Conservation (phyloP, 129 eudicot genomes). For the Silybum marianum region DNA sequence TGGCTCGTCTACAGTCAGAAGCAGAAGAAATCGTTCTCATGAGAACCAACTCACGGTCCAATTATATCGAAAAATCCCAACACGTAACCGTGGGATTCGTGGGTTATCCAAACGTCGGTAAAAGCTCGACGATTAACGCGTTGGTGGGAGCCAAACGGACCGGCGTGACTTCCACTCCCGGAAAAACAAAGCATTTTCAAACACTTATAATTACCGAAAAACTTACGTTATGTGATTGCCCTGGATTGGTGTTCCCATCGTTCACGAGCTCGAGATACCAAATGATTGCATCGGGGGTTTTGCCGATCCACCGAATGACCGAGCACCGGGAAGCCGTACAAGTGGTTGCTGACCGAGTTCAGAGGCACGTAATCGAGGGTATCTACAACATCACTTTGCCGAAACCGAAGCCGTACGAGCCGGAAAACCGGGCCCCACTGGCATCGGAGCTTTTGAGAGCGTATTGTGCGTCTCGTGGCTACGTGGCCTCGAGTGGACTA, state of each 20-base stretch:
- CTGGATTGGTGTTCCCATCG: conserved; percentile 91
- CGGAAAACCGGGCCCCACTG: conserved; percentile 66
- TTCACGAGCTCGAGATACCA: conserved; percentile 94
- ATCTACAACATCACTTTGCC: conserved; percentile 79
- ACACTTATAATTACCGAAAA: conserved; percentile 77
- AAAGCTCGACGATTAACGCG: conserved; percentile 95
- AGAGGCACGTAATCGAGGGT: conserved; percentile 54
- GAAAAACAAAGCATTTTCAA: conserved; percentile 96
- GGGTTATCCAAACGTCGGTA: conserved; percentile 95
- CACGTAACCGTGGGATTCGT: conserved; percentile 88
- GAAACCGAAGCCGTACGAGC: conserved; percentile 84
- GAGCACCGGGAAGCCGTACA: conserved; percentile 89
- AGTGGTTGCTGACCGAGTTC: conserved; percentile 79
- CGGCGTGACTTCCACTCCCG: conserved; percentile 95
- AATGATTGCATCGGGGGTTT: conserved; percentile 94
- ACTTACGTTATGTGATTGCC: conserved; percentile 89
- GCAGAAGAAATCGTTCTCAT: conserved; percentile 72
- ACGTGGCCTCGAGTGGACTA: conserved; percentile 81
- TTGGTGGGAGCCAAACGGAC: conserved; percentile 83
- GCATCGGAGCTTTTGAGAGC: conserved; percentile 77
- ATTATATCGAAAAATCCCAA: conserved; percentile 8
- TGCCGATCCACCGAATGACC: conserved; percentile 86
- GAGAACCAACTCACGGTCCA: conserved; percentile 37
- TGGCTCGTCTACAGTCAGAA: conserved; percentile 81
- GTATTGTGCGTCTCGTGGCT: conserved; percentile 93